Evolutionary conservation across 441 rosid genomes (phyloP).

Genomic region (Omphalea diandra): DNA sequence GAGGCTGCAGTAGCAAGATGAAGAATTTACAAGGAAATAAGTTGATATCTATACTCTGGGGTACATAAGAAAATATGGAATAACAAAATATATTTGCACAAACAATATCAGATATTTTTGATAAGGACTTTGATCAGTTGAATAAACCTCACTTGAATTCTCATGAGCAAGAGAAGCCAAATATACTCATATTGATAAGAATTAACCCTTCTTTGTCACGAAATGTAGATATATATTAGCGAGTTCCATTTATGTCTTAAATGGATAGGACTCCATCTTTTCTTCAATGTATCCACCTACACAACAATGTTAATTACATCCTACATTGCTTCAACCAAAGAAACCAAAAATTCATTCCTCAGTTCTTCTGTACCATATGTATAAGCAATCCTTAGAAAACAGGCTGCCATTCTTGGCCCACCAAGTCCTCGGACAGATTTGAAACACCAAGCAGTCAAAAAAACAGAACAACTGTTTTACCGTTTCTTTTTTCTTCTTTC

Average conservation of each 20-base stretch:
- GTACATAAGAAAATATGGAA: too few relatives aligned
- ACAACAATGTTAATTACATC: neutral
- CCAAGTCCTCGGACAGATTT: neutral
- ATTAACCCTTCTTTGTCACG: too few relatives aligned
- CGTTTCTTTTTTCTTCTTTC: neutral
- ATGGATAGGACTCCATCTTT: neutral
- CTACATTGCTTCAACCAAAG: neutral
- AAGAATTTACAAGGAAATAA: too few relatives aligned
- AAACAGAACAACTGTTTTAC: neutral
- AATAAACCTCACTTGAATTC: neutral
- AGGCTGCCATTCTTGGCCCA: neutral
- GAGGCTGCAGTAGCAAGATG: too few relatives aligned
- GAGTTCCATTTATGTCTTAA: neutral
- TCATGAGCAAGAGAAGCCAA: neutral
- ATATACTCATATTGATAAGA: neutral
- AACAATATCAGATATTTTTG: neutral
- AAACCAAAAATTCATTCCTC: neutral
- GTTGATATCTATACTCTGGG: too few relatives aligned
- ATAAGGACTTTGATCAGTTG: neutral
- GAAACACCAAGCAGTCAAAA: neutral
- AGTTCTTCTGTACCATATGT: neutral
- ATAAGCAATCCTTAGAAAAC: neutral
- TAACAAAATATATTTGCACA: neutral
- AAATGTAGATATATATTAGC: neutral
- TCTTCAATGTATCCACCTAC: constrained; percentile 10